Conservation (phyloP, 257 asterid genomes). For the Jasminum sambac region DNA sequence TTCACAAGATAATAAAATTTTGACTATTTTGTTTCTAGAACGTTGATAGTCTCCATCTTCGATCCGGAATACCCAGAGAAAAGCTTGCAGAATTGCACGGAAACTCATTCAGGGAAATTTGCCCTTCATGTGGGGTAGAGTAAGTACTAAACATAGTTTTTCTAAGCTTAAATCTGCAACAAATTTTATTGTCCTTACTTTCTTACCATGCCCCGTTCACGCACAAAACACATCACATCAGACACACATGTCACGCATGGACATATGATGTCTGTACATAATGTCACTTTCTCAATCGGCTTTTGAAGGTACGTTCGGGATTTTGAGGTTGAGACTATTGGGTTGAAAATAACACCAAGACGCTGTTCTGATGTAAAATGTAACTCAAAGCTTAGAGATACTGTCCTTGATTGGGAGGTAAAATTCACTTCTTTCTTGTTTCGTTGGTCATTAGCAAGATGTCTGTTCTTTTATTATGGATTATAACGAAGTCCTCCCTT, state of each 20-base stretch:
- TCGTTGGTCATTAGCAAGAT: background rate
- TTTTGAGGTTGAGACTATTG: slow-evolving; percentile 93
- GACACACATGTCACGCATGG: background rate
- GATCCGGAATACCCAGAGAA: slow-evolving; percentile 93
- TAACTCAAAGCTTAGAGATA: slow-evolving; percentile 82
- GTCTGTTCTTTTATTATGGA: background rate
- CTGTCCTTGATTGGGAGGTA: slow-evolving; percentile 99
- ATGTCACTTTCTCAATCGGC: background rate
- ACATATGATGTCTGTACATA: slow-evolving; percentile 17
- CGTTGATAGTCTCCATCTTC: slow-evolving; percentile 93
- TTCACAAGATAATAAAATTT: background rate
- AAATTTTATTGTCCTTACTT: background rate
- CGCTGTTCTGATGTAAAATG: slow-evolving; percentile 71
- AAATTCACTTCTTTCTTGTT: background rate
- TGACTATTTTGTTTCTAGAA: slow-evolving; percentile 46
- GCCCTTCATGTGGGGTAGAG: slow-evolving; percentile 89
- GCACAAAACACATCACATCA: background rate
- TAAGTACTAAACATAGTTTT: slow-evolving; percentile 39
- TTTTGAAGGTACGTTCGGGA: slow-evolving; percentile 76
- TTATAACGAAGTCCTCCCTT: background rate
- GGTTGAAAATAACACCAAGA: slow-evolving; percentile 81
- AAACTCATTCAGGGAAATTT: slow-evolving; percentile 82
- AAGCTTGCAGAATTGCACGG: slow-evolving; percentile 92
- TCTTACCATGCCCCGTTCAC: slow-evolving; percentile 7
- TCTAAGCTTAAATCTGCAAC: background rate